Evolutionary conservation across 2,329 filamentous ascomycete genomes (phyloP).

Genomic region (Epichloe gansuensis): DNA sequence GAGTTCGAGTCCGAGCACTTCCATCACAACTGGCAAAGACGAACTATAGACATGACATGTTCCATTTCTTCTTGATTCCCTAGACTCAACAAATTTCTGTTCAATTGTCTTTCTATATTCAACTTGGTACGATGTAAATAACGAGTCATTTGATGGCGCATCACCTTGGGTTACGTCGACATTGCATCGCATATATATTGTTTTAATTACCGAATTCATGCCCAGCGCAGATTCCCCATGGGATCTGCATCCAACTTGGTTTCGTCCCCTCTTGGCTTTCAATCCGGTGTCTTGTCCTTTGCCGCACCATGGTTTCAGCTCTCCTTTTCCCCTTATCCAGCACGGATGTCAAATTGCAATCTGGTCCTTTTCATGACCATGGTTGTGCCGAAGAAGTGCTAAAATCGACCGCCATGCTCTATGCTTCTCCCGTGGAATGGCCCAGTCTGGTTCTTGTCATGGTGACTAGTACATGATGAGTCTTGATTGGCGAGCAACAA

Average conservation of each 20-base stretch:
- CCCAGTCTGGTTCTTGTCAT: constrained; percentile 4
- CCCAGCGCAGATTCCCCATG: background rate
- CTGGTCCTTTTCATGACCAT: constrained; percentile 67
- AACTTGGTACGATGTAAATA: background rate
- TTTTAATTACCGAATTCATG: background rate
- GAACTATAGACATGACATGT: constrained; percentile 19
- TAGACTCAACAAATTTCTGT: background rate
- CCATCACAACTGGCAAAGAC: constrained; percentile 19
- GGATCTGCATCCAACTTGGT: no score
- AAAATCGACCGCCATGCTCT: constrained; percentile 44
- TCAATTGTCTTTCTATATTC: background rate
- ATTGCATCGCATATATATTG: background rate
- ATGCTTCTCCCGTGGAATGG: constrained; percentile 14
- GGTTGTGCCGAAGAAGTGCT: constrained; percentile 99
- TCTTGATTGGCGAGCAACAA: constrained; percentile 18
- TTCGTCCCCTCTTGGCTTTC: no score
- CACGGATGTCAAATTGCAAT: constrained; percentile 99
- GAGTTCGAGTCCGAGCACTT: constrained; percentile 7
- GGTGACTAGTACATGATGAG: background rate
- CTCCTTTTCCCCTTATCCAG: constrained; percentile 30
- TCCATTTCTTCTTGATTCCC: background rate
- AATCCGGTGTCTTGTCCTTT: no score
- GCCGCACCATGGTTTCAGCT: background rate
- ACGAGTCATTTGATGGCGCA: background rate
- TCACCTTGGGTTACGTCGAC: background rate